Evolutionary conservation across 495 filamentous ascomycete genomes (phyloP).

Genomic region (Xylaria longipes): DNA sequence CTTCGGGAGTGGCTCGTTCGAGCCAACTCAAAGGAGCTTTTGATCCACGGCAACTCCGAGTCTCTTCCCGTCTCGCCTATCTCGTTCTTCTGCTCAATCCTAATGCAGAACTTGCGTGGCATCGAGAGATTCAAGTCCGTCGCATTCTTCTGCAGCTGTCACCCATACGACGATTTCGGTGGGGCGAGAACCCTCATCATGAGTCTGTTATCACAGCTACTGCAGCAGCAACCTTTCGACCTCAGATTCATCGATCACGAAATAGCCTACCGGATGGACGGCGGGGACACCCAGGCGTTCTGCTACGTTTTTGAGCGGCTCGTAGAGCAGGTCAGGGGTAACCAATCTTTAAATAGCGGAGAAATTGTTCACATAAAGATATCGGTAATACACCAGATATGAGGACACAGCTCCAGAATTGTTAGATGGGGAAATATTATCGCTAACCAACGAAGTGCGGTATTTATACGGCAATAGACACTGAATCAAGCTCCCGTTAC

Average conservation of each 20-base stretch:
- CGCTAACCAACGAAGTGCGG: too few relatives aligned
- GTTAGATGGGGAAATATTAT: too few relatives aligned
- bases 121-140: constrained; percentile 5
- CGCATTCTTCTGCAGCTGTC: constrained; percentile 13
- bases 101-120: constrained; percentile 11
- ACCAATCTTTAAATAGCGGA: too few relatives aligned
- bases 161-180: constrained; percentile 1
- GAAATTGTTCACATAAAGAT: too few relatives aligned
- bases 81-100: neutral
- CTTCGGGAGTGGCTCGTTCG: constrained; percentile 12
- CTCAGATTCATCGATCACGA: constrained; percentile 1
- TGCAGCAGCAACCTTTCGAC: constrained; percentile 6
- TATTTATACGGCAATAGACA: too few relatives aligned
- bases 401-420: too few relatives aligned
- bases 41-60: constrained; percentile 2
- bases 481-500: too few relatives aligned
- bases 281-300: neutral
- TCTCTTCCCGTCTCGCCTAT: constrained; percentile 1
- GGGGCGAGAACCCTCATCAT: constrained; percentile 8
- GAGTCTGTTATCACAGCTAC: neutral
- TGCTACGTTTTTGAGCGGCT: constrained; percentile 8
- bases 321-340: neutral
- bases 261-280: neutral
- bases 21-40: constrained; percentile 6
- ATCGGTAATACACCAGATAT: too few relatives aligned